Conservation (phyloP, 2,329 filamentous ascomycete genomes). For the Xylariaceae sp. region DNA sequence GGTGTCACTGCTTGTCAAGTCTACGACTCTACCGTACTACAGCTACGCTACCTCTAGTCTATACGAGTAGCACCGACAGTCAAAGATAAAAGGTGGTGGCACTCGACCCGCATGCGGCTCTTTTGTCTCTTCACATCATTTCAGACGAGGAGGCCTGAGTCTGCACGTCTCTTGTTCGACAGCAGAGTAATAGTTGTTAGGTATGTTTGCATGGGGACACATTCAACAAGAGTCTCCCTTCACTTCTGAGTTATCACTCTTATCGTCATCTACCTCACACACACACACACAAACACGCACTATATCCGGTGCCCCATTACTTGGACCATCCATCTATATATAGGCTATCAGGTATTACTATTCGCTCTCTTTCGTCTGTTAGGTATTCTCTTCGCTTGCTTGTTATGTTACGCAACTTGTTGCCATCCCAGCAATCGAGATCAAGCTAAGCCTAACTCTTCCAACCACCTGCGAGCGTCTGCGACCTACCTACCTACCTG, state of each 20-base stretch:
- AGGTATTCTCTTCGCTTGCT: background rate
- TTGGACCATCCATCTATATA: no score
- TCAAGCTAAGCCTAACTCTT: background rate
- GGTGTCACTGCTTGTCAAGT: background rate
- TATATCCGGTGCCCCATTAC: no score
- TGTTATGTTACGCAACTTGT: conserved; percentile 7
- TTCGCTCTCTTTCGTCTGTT: background rate
- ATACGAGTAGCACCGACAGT: background rate
- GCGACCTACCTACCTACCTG: background rate
- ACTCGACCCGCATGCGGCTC: conserved; percentile 17
- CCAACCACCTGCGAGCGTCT: background rate
- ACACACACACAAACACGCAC: no score
- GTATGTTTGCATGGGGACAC: no score
- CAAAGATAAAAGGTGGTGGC: background rate
- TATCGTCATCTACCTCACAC: no score
- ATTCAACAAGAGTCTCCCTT: no score
- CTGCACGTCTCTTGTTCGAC: no score
- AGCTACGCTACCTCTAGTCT: background rate
- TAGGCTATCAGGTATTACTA: no score
- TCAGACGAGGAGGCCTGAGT: no score
- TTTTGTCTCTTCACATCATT: background rate
- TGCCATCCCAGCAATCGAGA: background rate
- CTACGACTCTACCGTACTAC: background rate
- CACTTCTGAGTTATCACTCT: no score
- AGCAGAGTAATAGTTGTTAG: no score